Evolutionary conservation across 352 stramenopile species (phyloP), one percentile per base, ranked within the genome.

Genomic region (Phytophthora pini): DNA sequence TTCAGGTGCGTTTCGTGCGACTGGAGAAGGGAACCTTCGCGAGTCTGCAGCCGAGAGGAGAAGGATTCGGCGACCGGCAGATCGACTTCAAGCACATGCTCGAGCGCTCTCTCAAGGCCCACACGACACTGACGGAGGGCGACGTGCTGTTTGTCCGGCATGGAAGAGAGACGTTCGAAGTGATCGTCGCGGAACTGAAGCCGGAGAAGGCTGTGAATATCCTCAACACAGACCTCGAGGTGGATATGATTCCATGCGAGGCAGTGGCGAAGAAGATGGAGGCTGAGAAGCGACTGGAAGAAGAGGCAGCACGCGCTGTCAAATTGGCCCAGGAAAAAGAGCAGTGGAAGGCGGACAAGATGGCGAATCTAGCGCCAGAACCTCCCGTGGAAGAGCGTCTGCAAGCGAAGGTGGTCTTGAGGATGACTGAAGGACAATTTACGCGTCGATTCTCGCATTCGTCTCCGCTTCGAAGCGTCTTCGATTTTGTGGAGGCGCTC

Each of bases 41-140:
- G 6, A 81, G 73, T 56, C 57, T 97, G 31, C 87, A 92, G 65
- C 86, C 87, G 5, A 71, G 63, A 46, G 83, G 80, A 24, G 62
- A 82, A 1, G 89, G 87, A 3, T 97, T 97, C 49, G 75, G 82
- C 12, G 75, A 87, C 15, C 81, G 84, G 24, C 75, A 92, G 51
- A 82, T 97, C 48, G 89, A 97, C 62, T 84, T 94, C 22, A 95
- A 95, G 66, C 63, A 74, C 36, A 68, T 95, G n/a, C 56, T 97
- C 10, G 81, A 94, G 67, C 73, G 80, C 2, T 82, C 86, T 13
- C 74, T 97, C 0, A 84, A 87, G 62, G 49, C 72, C 15, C 84
- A 94, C 73, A 92, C 87, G 53, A 94, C 86, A 51, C 76, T 95
- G 27, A 89, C 82, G 7, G 67, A 80, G 24, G 87, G 83, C 47